Evolutionary conservation across 805 yeast species (phyloP).

Genomic region (Lipomyces yamadae): DNA sequence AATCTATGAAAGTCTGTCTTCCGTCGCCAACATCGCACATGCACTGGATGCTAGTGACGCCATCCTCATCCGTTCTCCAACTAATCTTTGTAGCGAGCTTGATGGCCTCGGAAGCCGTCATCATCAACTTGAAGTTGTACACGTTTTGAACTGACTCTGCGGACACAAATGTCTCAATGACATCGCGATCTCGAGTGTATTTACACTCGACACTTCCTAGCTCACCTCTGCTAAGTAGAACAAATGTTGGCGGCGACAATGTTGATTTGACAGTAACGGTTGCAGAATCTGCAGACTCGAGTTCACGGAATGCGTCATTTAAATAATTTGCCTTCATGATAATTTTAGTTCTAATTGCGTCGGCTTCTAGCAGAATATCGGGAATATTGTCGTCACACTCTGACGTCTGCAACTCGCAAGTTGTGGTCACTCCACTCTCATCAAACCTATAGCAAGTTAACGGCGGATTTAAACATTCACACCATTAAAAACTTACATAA

Average conservation of each 20-base stretch:
- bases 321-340: slow-evolving; percentile 29
- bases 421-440: slow-evolving; percentile 36
- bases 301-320: slow-evolving; percentile 32
- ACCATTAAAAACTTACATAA: slow-evolving; percentile 19
- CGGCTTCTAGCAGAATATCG: slow-evolving; percentile 26
- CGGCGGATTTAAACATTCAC: background rate
- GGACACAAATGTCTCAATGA: slow-evolving; percentile 20
- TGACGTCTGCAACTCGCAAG: slow-evolving; percentile 37
- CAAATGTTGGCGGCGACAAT: slow-evolving; percentile 14
- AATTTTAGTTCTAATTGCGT: slow-evolving; percentile 16
- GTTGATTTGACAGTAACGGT: slow-evolving; percentile 16
- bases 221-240: slow-evolving; percentile 23
- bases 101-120: slow-evolving; percentile 34
- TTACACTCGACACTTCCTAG: slow-evolving; percentile 27
- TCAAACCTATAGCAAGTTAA: slow-evolving; percentile 22
- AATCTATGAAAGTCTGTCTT: slow-evolving; percentile 36
- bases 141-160: slow-evolving; percentile 7
- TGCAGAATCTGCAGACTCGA: slow-evolving; percentile 30
- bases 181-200: slow-evolving; percentile 20
- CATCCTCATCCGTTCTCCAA: slow-evolving; percentile 35
- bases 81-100: slow-evolving; percentile 35
- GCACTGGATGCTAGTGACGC: slow-evolving; percentile 37
- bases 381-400: slow-evolving; percentile 25
- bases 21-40: slow-evolving; percentile 41
- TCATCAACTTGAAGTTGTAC: slow-evolving; percentile 23